These are phyloP conservation scores for Hyaloscypha hepaticicola DNA, from an alignment of 495 filamentous ascomycete species.

Conservation along the genomic window DNA sequence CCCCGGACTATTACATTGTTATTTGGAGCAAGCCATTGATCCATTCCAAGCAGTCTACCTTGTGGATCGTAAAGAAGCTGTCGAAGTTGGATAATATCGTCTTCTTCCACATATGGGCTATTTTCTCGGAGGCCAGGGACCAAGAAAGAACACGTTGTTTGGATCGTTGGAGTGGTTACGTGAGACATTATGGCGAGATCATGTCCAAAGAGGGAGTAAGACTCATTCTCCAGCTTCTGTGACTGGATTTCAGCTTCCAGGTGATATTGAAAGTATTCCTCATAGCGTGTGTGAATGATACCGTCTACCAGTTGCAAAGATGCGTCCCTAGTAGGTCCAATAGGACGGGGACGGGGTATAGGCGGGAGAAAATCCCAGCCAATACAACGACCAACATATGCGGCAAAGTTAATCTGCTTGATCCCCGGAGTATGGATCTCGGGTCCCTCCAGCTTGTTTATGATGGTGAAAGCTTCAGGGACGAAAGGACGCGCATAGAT, in stretches of 20 bases:
- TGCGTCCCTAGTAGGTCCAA: not conserved
- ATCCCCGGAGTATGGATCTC: conserved; percentile 20
- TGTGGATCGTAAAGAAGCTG: conserved; percentile 34
- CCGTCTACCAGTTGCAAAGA: not conserved
- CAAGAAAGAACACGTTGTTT: conserved; percentile 21
- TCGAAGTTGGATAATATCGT: conserved; percentile 43
- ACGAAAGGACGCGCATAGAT: conserved; percentile 39
- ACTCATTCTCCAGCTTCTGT: conserved; percentile 28
- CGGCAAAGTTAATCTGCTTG: conserved; percentile 15
- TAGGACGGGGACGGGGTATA: conserved; percentile 4
- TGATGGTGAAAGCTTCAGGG: conserved; percentile 30
- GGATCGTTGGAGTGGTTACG: conserved; percentile 7
- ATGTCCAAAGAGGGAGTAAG: conserved; percentile 29
- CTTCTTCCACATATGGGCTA: conserved; percentile 42
- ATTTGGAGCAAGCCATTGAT: conserved; percentile 7
- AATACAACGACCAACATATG: conserved; percentile 6
- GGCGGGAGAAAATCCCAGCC: conserved; percentile 12
- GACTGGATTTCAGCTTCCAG: conserved; percentile 27
- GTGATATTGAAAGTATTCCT: conserved; percentile 25
- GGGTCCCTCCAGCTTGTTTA: conserved; percentile 31
- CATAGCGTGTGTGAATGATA: conserved; percentile 17
- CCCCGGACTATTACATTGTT: conserved; percentile 34
- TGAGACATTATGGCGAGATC: conserved; percentile 11
- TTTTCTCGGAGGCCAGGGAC: conserved; percentile 46
- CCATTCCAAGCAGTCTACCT: conserved; percentile 18